A percentile compares a stretch with the other conserved stretches of the same genome.
These are phyloP conservation scores for Alnus glutinosa DNA, from an alignment of 306 rosid genomes.

Conservation along the genomic window DNA sequence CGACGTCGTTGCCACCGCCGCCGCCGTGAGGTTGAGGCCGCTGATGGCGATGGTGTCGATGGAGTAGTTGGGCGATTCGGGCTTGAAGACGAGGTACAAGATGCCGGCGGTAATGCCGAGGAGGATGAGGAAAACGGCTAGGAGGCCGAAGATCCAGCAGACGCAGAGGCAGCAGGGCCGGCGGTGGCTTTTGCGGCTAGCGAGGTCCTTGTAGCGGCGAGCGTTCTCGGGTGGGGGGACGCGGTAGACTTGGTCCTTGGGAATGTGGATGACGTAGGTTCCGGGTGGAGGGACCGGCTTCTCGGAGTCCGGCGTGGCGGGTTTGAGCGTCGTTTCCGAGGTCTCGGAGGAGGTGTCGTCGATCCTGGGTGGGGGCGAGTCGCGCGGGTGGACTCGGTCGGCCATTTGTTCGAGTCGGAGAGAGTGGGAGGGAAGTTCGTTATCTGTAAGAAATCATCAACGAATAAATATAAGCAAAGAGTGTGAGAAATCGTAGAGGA, in stretches of 20 bases:
- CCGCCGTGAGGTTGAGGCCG: conserved; percentile 49
- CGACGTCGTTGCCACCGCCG: conserved; percentile 12
- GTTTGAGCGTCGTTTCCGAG: conserved; percentile 10
- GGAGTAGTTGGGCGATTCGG: conserved; percentile 55
- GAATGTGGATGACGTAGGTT: conserved; percentile 68
- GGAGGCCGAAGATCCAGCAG: conserved; percentile 44
- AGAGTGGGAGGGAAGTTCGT: no score
- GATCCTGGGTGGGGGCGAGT: conserved; percentile 27
- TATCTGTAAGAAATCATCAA: no score
- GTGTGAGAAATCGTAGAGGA: no score
- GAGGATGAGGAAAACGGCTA: conserved; percentile 38
- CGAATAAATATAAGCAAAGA: no score
- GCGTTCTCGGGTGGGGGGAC: conserved; percentile 81
- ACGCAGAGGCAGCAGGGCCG: conserved; percentile 39
- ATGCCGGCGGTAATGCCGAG: conserved; percentile 42
- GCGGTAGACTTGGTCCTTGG: conserved; percentile 78
- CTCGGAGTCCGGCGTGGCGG: conserved; percentile 14
- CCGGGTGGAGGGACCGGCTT: conserved; percentile 53
- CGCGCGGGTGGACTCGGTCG: conserved; percentile 66
- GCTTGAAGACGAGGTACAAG: conserved; percentile 63
- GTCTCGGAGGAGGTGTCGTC: conserved; percentile 11
- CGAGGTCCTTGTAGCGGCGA: conserved; percentile 39
- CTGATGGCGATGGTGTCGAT: conserved; percentile 39
- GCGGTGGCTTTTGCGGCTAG: conserved; percentile 35
- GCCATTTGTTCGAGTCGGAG: conserved; percentile 44